A percentile compares a stretch with the other conserved stretches of the same genome.
Conservation (phyloP, 306 rosid species). For the Ziziphus jujuba region DNA sequence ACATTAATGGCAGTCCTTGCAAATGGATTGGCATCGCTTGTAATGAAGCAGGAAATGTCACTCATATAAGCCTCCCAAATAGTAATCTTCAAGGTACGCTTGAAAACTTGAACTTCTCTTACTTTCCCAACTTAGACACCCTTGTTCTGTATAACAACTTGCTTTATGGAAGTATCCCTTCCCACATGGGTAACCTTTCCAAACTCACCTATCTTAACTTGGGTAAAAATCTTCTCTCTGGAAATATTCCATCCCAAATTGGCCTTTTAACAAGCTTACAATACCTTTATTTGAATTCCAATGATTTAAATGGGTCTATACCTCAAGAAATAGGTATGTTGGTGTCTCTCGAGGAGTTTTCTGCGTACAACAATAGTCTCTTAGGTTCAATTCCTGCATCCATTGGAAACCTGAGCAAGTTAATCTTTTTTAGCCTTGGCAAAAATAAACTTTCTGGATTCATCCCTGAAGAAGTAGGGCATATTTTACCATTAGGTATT, state of each 20-base stretch:
- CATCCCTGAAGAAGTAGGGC: no score
- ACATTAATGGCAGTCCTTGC: neutral
- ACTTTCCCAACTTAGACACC: neutral
- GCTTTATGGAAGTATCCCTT: neutral
- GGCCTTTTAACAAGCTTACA: neutral
- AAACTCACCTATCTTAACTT: neutral
- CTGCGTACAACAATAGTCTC: no score
- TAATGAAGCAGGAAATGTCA: neutral
- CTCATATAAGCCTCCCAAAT: neutral
- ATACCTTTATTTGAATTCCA: no score
- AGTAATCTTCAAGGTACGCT: neutral
- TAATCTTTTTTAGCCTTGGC: no score
- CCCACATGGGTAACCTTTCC: neutral
- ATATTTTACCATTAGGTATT: no score
- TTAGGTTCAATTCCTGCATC: no score
- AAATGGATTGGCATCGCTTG: neutral
- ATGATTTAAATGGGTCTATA: no score
- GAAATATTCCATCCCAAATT: neutral
- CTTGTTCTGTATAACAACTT: neutral
- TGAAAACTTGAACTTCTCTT: neutral
- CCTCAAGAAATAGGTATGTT: no score
- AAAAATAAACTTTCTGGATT: no score
- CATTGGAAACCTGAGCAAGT: no score
- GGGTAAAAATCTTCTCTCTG: neutral
- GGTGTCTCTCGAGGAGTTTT: no score